Evolutionary conservation across 1,139 yeast genomes (phyloP).

Genomic region (Kodamaea suecica): DNA sequence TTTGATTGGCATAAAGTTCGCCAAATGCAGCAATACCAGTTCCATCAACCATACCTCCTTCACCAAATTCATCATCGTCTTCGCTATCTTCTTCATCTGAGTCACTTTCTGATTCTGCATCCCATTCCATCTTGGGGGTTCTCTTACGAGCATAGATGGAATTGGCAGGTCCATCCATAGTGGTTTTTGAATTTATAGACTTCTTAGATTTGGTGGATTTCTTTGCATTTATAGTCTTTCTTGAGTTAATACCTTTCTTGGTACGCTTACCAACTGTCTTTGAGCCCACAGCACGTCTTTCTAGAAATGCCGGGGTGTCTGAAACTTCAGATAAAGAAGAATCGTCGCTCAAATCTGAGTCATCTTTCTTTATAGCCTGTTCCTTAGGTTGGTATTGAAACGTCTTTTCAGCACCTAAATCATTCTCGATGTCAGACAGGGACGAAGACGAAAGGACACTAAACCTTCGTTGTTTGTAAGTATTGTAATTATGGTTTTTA

Average conservation of each 20-base stretch:
- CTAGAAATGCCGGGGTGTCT: constrained; percentile 26
- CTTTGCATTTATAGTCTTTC: constrained; percentile 3
- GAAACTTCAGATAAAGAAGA: constrained; percentile 44
- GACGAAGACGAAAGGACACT: constrained; percentile 42
- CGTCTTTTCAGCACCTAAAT: constrained; percentile 19
- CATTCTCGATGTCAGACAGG: constrained; percentile 6
- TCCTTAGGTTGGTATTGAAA: constrained; percentile 6
- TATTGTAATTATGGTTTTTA: constrained; percentile 8
- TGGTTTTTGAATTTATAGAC: too few relatives aligned
- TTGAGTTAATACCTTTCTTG: constrained; percentile 11
- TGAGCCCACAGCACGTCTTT: constrained; percentile 6
- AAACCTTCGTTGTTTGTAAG: constrained; percentile 30
- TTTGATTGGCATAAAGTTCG: constrained; percentile 1
- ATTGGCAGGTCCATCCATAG: constrained; percentile 1
- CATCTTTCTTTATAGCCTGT: constrained; percentile 1
- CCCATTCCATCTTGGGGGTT: constrained; percentile 21
- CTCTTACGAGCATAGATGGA: constrained; percentile 18
- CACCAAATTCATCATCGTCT: constrained; percentile 32
- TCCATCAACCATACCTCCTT: constrained; percentile 2
- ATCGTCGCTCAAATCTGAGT: constrained; percentile 14
- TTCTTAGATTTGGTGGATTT: constrained; percentile 2
- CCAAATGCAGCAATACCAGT: constrained; percentile 2
- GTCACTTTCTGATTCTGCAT: constrained; percentile 19
- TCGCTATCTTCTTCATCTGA: constrained; percentile 29
- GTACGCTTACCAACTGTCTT: constrained; percentile 10